phyloP scores from a whole-genome alignment of 331 rosid species.

The Telfairia occidentalis region DNA sequence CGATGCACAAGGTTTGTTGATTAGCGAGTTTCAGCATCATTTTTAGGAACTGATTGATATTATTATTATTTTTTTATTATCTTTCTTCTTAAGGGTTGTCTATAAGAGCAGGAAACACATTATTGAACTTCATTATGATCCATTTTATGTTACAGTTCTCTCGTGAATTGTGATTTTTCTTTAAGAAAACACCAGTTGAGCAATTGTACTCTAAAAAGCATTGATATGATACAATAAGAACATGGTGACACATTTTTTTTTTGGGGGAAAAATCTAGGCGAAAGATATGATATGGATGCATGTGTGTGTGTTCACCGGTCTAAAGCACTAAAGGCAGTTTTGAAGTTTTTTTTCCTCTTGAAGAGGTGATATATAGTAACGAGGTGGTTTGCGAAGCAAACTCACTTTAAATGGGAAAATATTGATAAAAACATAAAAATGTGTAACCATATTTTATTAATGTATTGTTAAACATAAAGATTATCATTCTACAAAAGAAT shows the following conservation, averaged over 20 bases:
- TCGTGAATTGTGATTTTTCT: not conserved
- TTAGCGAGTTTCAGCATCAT: slow-evolving; percentile 1
- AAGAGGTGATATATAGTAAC: not conserved
- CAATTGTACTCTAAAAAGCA: not conserved
- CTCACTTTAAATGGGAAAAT: not conserved
- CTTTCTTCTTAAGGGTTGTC: not conserved
- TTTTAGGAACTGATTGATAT: not conserved
- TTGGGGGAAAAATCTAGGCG: not conserved
- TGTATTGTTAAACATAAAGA: not conserved
- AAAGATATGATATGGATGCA: not conserved
- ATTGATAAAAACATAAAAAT: not conserved
- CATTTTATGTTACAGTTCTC: not conserved
- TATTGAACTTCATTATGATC: not conserved
- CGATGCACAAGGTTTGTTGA: slow-evolving; percentile 44
- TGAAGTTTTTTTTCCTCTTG: not conserved
- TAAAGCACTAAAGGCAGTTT: not conserved
- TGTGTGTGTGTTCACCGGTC: not conserved
- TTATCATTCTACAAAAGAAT: not conserved
- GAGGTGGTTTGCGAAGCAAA: not conserved
- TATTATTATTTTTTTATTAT: not conserved
- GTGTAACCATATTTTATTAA: not conserved
- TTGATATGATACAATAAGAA: not conserved
- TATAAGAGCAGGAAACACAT: not conserved
- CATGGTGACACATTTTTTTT: not conserved
- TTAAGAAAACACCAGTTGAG: not conserved